These are phyloP conservation scores for Trichoderma gracile DNA, from an alignment of 2,329 filamentous ascomycete species.

Conservation along the genomic window DNA sequence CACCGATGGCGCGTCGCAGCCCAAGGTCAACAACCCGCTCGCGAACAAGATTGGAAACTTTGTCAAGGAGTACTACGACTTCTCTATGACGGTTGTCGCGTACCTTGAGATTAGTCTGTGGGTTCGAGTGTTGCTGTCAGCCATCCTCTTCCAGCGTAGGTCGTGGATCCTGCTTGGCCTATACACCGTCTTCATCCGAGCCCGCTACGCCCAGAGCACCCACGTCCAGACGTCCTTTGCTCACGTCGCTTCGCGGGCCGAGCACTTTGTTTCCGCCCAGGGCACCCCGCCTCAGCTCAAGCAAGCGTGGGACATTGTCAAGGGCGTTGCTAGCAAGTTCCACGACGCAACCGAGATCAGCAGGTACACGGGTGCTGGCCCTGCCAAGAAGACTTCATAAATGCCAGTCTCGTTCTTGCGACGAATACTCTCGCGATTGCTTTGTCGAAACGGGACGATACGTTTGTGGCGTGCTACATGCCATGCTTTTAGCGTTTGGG, in stretches of 20 bases:
- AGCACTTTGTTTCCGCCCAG: slow-evolving; percentile 82
- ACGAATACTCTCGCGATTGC: not conserved
- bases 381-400: slow-evolving; percentile 51
- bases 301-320: slow-evolving; percentile 78
- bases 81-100: slow-evolving; percentile 91
- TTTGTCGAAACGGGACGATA: not conserved
- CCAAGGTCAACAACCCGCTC: slow-evolving; percentile 56
- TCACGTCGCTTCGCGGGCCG: slow-evolving; percentile 71
- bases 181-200: slow-evolving; percentile 91
- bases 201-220: slow-evolving; percentile 83
- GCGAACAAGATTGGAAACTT: slow-evolving; percentile 86
- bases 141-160: slow-evolving; percentile 83
- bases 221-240: slow-evolving; percentile 86
- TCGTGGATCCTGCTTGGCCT: slow-evolving; percentile 84
- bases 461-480: not conserved
- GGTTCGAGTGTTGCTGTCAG: slow-evolving; percentile 77
- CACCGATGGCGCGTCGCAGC: slow-evolving; percentile 54
- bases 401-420: not conserved
- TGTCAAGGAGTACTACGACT: slow-evolving; percentile 97
- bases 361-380: slow-evolving; percentile 65
- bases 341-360: slow-evolving; percentile 77
- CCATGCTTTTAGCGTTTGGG: not conserved
- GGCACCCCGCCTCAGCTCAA: slow-evolving; percentile 78
- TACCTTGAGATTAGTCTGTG: slow-evolving; percentile 85
- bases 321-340: slow-evolving; percentile 70